Evolutionary conservation across 768 basidiomycete species (phyloP), one percentile per base, ranked within the genome.

Genomic region (Infundibulicybe gibba): DNA sequence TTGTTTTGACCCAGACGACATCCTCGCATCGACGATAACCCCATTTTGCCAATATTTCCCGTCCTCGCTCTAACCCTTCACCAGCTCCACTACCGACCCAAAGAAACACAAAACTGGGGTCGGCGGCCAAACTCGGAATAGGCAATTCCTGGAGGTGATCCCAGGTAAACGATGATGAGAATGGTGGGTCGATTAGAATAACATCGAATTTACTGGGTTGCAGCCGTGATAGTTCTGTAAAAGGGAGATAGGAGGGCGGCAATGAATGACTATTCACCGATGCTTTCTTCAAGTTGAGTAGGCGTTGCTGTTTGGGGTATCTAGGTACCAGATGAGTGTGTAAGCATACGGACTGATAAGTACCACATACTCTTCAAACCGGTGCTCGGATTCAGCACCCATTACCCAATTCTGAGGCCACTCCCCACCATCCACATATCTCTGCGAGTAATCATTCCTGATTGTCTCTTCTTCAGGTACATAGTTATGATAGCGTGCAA

Each of bases 1-100:
- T 99, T 40, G 92, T 94, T 70, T 92, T 93, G 47, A 97, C 87
- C 94, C 94, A 98, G 4, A 97, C 90, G n/a, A 99, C 90, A 61
- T 99, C 97, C 58, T 99, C 97, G 57, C 93, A 97, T 43, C 97
- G 68, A 37, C 93, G 72, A 61, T 93, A 95, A 3, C 95, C 97
- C 94, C 95, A 99, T 64, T 82, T 87, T 1, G 85, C 88, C 33
- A 99, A 76, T 20, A 94, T 72, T 63, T 97, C 95, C 31, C 94
- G 70, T 0, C 97, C 97, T 31, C 86, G 76, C 62, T 99, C 97
- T 21, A 99, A 74, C 0, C 94, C 97, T 41, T 90, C 91, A 3
- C 86, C 84, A 5, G 88, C 87, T 2, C 93, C 93, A 51, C 82
- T 85, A 5, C 97, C 97, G 1, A 97, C 93, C 95, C 95, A 98